Conservation (phyloP, 1,284 basidiomycete species). For the Fistulinella cinereoalba region DNA sequence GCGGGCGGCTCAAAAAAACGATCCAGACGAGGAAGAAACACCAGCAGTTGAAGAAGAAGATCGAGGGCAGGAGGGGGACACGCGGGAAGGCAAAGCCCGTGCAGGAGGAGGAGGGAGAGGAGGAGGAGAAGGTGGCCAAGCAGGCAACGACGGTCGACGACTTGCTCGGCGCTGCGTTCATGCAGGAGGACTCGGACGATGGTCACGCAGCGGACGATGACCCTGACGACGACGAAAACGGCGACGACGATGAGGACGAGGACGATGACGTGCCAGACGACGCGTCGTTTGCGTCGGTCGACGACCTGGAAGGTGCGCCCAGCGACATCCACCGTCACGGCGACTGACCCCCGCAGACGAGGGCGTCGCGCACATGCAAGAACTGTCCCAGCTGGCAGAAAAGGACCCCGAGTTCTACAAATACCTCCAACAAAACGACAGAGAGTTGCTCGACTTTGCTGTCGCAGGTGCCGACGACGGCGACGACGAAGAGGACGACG, state of each 20-base stretch:
- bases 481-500: slow-evolving; percentile 41
- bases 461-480: slow-evolving; percentile 41
- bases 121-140: slow-evolving; percentile 46
- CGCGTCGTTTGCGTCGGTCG: slow-evolving; percentile 72
- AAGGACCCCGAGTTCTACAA: slow-evolving; percentile 99
- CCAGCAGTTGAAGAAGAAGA: slow-evolving; percentile 70
- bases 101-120: slow-evolving; percentile 64
- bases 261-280: slow-evolving; percentile 57
- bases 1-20: slow-evolving; percentile 82
- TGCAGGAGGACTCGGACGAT: slow-evolving; percentile 57
- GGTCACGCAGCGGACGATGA: slow-evolving; percentile 35
- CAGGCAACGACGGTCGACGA: slow-evolving; percentile 76
- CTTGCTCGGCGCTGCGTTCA: slow-evolving; percentile 73
- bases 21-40: slow-evolving; percentile 78
- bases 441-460: slow-evolving; percentile 82
- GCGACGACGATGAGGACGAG: slow-evolving; percentile 46
- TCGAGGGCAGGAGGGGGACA: slow-evolving; percentile 55
- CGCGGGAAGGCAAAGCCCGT: slow-evolving; percentile 38
- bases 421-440: slow-evolving; percentile 95
- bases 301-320: slow-evolving; percentile 65
- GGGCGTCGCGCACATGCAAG: slow-evolving; percentile 68
- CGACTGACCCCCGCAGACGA: slow-evolving; percentile 47
- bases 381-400: slow-evolving; percentile 89
- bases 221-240: slow-evolving; percentile 40
- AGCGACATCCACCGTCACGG: background rate